Evolutionary conservation across 2,329 filamentous ascomycete species (phyloP).

Genomic region (Botrytis pseudocinerea): DNA sequence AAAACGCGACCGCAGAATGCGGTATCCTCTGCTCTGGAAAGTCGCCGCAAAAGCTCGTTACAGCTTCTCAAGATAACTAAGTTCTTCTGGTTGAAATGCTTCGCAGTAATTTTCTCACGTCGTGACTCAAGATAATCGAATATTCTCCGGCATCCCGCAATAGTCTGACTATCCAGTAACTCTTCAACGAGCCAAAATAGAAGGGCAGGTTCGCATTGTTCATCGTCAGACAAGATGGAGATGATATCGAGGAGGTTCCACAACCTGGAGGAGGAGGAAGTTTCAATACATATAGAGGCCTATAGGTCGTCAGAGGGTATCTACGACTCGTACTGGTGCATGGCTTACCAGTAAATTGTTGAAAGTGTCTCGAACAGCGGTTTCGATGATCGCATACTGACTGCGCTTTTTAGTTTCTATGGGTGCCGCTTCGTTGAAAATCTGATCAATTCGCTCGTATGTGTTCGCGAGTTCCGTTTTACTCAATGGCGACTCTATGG

Average conservation of each 20-base stretch:
- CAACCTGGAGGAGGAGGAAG: constrained; percentile 75
- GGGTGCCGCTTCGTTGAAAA: constrained; percentile 43
- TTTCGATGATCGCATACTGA: constrained; percentile 71
- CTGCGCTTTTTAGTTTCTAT: constrained; percentile 46
- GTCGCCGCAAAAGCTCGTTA: constrained; percentile 87
- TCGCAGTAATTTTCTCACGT: constrained; percentile 81
- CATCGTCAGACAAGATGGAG: constrained; percentile 82
- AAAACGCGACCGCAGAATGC: constrained; percentile 97
- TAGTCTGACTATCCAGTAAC: constrained; percentile 92
- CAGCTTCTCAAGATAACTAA: constrained; percentile 89
- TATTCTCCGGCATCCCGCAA: constrained; percentile 83
- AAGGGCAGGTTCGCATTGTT: constrained; percentile 74
- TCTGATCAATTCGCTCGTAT: constrained; percentile 46
- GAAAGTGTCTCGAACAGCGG: constrained; percentile 78
- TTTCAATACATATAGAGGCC: constrained; percentile 74
- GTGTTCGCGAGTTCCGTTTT: constrained; percentile 64
- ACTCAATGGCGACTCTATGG: constrained; percentile 73
- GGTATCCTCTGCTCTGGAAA: constrained; percentile 95
- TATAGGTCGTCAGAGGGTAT: constrained; percentile 47
- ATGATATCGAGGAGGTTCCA: constrained; percentile 95
- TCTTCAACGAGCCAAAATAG: constrained; percentile 93
- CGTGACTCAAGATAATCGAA: constrained; percentile 96
- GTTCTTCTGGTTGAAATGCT: constrained; percentile 78
- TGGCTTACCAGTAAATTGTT: constrained; percentile 71
- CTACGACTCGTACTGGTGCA: constrained; percentile 33